These are phyloP conservation scores for Centaurea solstitialis DNA, from an alignment of 129 eudicot species.

Conservation along the genomic window DNA sequence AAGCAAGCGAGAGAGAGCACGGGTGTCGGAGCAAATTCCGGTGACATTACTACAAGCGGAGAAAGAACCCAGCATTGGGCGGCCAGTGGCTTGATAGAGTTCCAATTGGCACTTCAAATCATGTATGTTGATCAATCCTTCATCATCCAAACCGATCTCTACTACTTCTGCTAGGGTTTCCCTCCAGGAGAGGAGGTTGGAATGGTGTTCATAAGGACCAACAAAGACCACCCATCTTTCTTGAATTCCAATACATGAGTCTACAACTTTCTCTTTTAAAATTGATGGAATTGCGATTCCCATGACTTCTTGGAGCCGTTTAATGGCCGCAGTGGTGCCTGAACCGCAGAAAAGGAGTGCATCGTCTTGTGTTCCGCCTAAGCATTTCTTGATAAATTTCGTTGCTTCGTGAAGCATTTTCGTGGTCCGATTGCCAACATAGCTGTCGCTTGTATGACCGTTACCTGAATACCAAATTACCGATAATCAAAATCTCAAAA, in stretches of 20 bases:
- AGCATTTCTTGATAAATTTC: conserved; percentile 55
- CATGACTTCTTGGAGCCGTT: conserved; percentile 82
- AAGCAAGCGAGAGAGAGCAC: conserved; percentile 52
- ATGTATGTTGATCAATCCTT: conserved; percentile 54
- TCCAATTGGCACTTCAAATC: conserved; percentile 38
- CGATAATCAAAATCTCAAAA: not conserved
- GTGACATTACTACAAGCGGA: conserved; percentile 94
- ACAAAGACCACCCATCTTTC: conserved; percentile 94
- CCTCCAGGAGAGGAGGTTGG: conserved; percentile 82
- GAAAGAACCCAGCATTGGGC: conserved; percentile 79
- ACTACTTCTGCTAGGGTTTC: conserved; percentile 81
- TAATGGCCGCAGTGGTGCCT: conserved; percentile 80
- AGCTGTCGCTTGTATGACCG: conserved; percentile 78
- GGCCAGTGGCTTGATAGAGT: conserved; percentile 28
- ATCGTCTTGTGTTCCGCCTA: conserved; percentile 64
- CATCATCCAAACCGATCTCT: conserved; percentile 62
- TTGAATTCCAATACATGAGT: conserved; percentile 26
- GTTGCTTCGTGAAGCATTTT: conserved; percentile 55
- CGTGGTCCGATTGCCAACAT: conserved; percentile 61
- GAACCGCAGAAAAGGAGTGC: conserved; percentile 78
- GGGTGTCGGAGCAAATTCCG: conserved; percentile 58
- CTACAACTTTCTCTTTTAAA: conserved; percentile 42
- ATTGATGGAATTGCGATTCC: conserved; percentile 62
- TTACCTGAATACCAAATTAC: conserved; percentile 46
- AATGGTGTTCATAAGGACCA: conserved; percentile 91